phyloP scores from a whole-genome alignment of 768 basidiomycete genomes.

The Xerocomellus amylosporus region DNA sequence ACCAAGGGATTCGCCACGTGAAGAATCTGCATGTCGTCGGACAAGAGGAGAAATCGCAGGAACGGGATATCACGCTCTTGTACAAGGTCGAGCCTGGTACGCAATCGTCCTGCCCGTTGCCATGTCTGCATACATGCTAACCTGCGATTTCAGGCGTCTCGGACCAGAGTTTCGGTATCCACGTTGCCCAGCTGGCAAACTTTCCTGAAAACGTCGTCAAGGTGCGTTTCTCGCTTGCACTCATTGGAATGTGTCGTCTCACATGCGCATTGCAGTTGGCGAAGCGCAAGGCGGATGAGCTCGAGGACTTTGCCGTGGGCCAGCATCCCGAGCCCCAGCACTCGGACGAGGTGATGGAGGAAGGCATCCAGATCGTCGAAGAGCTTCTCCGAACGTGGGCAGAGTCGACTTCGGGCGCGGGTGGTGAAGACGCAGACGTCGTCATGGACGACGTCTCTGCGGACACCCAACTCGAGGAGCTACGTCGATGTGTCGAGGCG shows the following conservation, averaged over 20 bases:
- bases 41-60: constrained; percentile 43
- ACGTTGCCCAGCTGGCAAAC: constrained; percentile 95
- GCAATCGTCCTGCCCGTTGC: constrained; percentile 14
- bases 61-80: constrained; percentile 76
- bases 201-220: constrained; percentile 94
- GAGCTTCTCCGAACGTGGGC: constrained; percentile 73
- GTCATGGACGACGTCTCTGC: constrained; percentile 47
- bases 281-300: constrained; percentile 54
- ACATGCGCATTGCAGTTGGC: constrained; percentile 55
- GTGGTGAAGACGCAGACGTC: constrained; percentile 41
- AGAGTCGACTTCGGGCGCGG: constrained; percentile 31
- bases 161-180: constrained; percentile 98
- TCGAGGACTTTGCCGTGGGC: constrained; percentile 53
- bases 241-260: background rate
- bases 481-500: constrained; percentile 62
- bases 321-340: constrained; percentile 42
- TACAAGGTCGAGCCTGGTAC: constrained; percentile 78
- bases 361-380: constrained; percentile 80
- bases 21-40: constrained; percentile 92
- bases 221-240: constrained; percentile 36
- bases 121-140: background rate
- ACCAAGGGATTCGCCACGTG: constrained; percentile 82
- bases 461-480: constrained; percentile 38
- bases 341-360: constrained; percentile 60
- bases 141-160: constrained; percentile 60